Evolutionary conservation across 163 green algal genomes (phyloP).

Genomic region (Scenedesmus sp.): DNA sequence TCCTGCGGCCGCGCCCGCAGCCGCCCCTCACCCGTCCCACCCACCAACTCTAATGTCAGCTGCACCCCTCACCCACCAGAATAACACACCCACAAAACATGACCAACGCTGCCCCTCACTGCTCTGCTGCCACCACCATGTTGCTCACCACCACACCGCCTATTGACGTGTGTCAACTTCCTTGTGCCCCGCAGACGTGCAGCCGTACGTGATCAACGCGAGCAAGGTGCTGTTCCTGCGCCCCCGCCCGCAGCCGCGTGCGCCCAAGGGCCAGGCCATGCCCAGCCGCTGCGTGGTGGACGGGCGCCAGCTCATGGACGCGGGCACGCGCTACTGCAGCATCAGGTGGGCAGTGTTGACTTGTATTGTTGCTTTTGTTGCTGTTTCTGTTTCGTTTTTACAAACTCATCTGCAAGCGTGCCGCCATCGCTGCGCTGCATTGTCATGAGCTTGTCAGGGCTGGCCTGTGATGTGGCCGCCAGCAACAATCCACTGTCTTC

Average conservation of each 20-base stretch:
- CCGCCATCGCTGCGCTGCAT: background rate
- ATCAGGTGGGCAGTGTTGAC: slow-evolving; percentile 39
- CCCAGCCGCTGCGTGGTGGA: slow-evolving; percentile 53
- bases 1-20: slow-evolving; percentile 60
- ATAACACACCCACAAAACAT: no score
- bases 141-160: background rate
- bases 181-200: slow-evolving; percentile 40
- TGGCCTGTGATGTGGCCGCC: background rate
- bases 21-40: background rate
- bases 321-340: slow-evolving; percentile 55
- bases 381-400: no score
- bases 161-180: background rate
- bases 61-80: no score
- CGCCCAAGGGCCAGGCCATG: slow-evolving; percentile 36
- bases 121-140: background rate
- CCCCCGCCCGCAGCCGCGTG: slow-evolving; percentile 54
- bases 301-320: slow-evolving; percentile 64
- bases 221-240: slow-evolving; percentile 65
- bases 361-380: background rate
- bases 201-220: slow-evolving; percentile 71
- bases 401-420: background rate
- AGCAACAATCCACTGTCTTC: no score
- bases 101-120: background rate
- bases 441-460: background rate
- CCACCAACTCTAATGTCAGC: background rate